Percentiles rank a stretch among this genome's conserved stretches.
Evolutionary conservation across 345 rosid genomes (phyloP).

Genomic region (Sisymbrium altissimum): DNA sequence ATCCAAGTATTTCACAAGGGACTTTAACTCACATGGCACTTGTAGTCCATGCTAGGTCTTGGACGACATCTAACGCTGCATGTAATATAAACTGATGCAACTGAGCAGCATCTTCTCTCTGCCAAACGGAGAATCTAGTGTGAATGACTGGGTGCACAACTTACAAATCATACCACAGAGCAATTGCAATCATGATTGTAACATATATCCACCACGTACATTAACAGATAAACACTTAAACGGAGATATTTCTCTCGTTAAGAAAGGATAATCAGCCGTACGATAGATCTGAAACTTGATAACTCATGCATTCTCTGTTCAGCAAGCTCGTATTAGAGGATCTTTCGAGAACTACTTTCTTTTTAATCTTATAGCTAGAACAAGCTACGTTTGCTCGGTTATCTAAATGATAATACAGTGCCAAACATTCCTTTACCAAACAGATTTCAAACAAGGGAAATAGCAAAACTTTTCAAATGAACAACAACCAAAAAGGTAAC

Average conservation of each 20-base stretch:
- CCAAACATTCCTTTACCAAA: neutral
- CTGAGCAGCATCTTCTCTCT: conserved; percentile 99
- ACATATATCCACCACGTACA: conserved; percentile 2
- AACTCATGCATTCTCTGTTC: neutral
- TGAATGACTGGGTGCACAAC: neutral
- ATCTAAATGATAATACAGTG: neutral
- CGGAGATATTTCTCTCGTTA: neutral
- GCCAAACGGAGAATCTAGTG: conserved; percentile 16
- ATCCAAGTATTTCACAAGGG: neutral
- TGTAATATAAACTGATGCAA: conserved; percentile 90
- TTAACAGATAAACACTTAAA: neutral
- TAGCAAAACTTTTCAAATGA: neutral
- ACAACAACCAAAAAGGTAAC: no score
- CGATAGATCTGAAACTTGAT: neutral
- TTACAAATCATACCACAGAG: neutral
- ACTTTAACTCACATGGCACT: conserved; percentile 76
- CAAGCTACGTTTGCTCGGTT: neutral
- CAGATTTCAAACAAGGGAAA: neutral
- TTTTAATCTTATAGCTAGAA: neutral
- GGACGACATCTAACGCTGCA: conserved; percentile 92
- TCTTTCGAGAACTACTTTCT: neutral
- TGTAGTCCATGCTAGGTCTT: conserved; percentile 96
- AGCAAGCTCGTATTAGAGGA: neutral
- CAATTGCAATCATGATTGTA: neutral
- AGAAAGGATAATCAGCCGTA: neutral